Conservation (phyloP, 2,329 filamentous ascomycete genomes). For the Neopestalotiopsis rosae region DNA sequence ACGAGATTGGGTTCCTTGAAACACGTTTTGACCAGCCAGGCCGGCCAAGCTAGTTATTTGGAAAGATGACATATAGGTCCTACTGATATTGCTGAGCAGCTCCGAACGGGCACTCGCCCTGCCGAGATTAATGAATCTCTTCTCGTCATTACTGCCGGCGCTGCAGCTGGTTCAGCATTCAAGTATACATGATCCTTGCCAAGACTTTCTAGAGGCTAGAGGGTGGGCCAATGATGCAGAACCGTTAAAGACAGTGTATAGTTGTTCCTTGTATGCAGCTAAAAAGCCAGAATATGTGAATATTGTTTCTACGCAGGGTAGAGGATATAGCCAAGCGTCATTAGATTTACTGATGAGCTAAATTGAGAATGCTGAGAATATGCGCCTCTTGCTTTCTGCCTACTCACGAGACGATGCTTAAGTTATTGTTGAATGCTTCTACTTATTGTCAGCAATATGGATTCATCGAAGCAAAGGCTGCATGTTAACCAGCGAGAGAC, state of each 20-base stretch:
- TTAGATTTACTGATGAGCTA: neutral
- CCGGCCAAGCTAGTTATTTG: constrained; percentile 13
- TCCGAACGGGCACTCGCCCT: constrained; percentile 19
- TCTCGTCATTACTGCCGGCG: constrained; percentile 2
- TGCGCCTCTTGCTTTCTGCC: neutral
- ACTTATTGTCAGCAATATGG: neutral
- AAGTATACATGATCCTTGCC: neutral
- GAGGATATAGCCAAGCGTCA: neutral
- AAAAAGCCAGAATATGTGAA: neutral
- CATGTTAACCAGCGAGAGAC: neutral
- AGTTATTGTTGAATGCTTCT: neutral
- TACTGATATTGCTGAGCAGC: neutral
- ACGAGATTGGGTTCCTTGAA: constrained; percentile 18
- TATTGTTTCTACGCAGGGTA: neutral
- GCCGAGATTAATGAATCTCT: constrained; percentile 12
- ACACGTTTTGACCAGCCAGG: constrained; percentile 19
- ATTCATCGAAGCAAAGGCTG: neutral
- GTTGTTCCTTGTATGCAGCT: neutral
- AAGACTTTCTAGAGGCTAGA: neutral
- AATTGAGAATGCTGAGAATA: neutral
- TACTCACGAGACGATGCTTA: neutral
- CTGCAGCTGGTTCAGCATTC: neutral
- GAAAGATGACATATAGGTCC: constrained; percentile 10
- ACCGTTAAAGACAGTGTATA: neutral
- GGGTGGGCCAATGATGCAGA: neutral